These are phyloP conservation scores for Fraxinus velutina DNA, from an alignment of 305 asterid species.

Conservation along the genomic window DNA sequence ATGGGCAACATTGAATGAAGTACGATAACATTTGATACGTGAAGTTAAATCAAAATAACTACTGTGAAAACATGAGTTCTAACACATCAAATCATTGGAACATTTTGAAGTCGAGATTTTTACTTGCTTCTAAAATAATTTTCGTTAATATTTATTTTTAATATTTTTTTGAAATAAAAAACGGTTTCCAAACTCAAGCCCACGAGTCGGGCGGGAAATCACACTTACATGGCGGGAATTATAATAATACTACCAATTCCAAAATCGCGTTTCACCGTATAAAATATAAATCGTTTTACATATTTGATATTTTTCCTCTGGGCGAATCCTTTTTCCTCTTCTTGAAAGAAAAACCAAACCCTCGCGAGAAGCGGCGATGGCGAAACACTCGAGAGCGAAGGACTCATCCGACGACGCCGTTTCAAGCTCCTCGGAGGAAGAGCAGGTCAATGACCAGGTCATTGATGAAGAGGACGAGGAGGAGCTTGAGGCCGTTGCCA, in stretches of 20 bases:
- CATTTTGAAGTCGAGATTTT: not conserved
- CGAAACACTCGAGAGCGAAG: conserved; percentile 35
- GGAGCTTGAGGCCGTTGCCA: conserved; percentile 50
- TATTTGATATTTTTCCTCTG: not conserved
- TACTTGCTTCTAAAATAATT: not conserved
- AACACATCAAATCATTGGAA: not conserved
- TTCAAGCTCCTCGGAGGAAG: conserved; percentile 26
- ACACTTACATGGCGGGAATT: conserved; percentile 34
- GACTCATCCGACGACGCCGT: conserved; percentile 36
- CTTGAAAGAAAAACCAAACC: conserved; percentile 20
- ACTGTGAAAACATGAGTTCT: not conserved
- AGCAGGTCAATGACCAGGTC: conserved; percentile 22
- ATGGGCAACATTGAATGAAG: not conserved
- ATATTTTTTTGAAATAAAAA: not conserved
- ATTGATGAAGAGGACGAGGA: conserved; percentile 47
- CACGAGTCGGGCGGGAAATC: conserved; percentile 31
- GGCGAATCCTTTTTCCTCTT: not conserved
- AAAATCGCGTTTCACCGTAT: not conserved
- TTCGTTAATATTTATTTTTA: not conserved
- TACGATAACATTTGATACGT: not conserved
- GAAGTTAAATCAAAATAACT: not conserved
- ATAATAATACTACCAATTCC: not conserved
- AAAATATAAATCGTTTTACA: not conserved
- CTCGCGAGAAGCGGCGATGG: conserved; percentile 27
- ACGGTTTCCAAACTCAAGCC: not conserved